A percentile compares a stretch with the other conserved stretches of the same genome.
Conservation (phyloP, 139 green algal genomes). For the Mesostigma viride region DNA sequence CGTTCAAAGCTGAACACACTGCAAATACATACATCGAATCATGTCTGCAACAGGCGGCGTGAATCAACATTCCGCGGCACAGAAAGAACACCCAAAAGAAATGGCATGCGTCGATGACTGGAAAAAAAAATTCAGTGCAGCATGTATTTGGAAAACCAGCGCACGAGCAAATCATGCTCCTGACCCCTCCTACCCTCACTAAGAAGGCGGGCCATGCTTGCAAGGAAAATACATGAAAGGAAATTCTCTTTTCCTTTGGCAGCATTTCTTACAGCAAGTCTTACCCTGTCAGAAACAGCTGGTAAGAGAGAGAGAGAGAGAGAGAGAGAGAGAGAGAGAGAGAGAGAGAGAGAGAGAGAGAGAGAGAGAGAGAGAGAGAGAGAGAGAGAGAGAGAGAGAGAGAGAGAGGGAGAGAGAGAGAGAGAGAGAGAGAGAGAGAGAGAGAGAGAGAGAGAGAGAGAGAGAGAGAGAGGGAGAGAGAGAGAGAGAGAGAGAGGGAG, state of each 20-base stretch:
- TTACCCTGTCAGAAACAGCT: not conserved
- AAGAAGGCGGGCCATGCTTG: not conserved
- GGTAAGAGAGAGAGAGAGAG: constrained; percentile 11
- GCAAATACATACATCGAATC: too few species aligned
- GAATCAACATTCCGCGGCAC: too few species aligned
- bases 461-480: not conserved
- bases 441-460: constrained; percentile 4
- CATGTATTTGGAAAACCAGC: too few species aligned
- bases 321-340: not conserved
- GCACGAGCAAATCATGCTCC: too few species aligned
- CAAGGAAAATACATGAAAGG: not conserved
- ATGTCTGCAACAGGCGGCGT: too few species aligned
- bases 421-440: not conserved
- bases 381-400: constrained; percentile 13
- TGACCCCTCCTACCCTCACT: too few species aligned
- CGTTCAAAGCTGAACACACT: too few species aligned
- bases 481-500: not conserved
- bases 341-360: constrained; percentile 8
- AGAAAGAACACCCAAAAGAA: too few species aligned
- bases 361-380: constrained; percentile 11
- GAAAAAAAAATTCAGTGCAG: too few species aligned
- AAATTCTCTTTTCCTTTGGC: too few species aligned
- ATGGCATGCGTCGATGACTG: too few species aligned
- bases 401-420: constrained; percentile 3
- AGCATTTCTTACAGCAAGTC: too few species aligned